phyloP scores from a whole-genome alignment of 192 early-diverging fungal genomes.

The Paraglomus brasilianum region DNA sequence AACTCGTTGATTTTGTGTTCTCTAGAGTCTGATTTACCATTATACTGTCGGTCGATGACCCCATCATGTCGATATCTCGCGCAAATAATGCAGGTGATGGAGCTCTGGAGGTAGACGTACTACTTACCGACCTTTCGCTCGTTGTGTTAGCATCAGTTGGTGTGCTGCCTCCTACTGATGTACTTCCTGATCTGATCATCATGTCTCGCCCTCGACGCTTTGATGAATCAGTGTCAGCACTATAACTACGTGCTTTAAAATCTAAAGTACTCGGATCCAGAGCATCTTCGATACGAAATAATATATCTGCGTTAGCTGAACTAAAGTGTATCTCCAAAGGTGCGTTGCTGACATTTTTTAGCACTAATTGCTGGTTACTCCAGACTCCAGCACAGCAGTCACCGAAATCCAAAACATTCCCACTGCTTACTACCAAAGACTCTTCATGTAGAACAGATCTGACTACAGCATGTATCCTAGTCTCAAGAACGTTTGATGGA shows the following conservation, averaged over 20 bases:
- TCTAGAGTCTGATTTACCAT: neutral
- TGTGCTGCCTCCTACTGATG: constrained; percentile 21
- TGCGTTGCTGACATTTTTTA: constrained; percentile 78
- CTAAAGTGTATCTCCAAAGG: constrained; percentile 76
- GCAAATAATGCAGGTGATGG: constrained; percentile 42
- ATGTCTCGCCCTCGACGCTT: neutral
- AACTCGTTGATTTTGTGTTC: constrained; percentile 3
- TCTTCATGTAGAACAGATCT: constrained; percentile 72
- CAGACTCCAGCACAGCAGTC: constrained; percentile 91
- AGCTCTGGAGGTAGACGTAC: constrained; percentile 47
- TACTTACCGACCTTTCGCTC: constrained; percentile 52
- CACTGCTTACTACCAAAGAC: constrained; percentile 66
- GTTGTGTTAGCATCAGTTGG: constrained; percentile 37
- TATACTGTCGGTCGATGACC: neutral
- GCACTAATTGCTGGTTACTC: constrained; percentile 72
- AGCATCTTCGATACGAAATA: constrained; percentile 45
- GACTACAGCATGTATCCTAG: constrained; percentile 79
- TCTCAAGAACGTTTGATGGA: constrained; percentile 74
- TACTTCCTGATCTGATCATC: neutral
- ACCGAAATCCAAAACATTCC: constrained; percentile 84
- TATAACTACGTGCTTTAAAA: neutral
- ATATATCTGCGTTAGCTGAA: constrained; percentile 56
- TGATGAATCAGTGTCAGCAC: constrained; percentile 2
- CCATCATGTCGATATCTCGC: constrained; percentile 27
- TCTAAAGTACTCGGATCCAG: constrained; percentile 15